These are phyloP conservation scores for Symmetrospora coprosmae DNA, from an alignment of 768 basidiomycete species.

Conservation along the genomic window DNA sequence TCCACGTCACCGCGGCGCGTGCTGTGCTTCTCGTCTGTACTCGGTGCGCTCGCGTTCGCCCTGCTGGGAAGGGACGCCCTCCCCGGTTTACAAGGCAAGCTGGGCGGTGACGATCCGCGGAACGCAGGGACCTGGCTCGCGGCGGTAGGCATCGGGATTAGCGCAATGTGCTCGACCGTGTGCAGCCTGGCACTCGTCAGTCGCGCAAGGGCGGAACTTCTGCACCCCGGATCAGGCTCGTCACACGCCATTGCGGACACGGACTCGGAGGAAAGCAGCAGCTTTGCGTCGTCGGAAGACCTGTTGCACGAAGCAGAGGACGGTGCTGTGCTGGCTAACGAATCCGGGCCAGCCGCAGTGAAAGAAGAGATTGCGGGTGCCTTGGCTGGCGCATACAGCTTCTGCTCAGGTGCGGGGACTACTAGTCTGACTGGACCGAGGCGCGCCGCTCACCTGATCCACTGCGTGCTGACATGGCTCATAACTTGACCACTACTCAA, in stretches of 20 bases:
- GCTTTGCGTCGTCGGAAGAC: neutral
- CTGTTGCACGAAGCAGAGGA: neutral
- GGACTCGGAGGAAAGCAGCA: neutral
- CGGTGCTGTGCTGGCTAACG: neutral
- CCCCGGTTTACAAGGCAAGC: neutral
- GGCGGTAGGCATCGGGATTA: neutral
- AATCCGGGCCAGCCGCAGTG: neutral
- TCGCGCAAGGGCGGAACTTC: neutral
- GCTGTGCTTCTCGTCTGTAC: neutral
- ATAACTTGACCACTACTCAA: neutral
- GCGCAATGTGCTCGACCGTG: neutral
- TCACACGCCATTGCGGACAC: too few relatives aligned
- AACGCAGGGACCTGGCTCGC: conserved; percentile 7
- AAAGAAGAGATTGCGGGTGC: conserved; percentile 7
- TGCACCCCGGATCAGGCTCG: too few relatives aligned
- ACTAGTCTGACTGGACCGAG: neutral
- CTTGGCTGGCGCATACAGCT: conserved; percentile 3
- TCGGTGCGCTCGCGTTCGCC: neutral
- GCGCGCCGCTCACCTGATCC: neutral
- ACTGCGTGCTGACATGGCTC: neutral
- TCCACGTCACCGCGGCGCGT: neutral
- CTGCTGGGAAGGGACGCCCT: neutral
- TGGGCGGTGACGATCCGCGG: neutral
- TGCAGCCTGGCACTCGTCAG: neutral
- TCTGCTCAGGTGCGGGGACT: conserved; percentile 2